These are phyloP conservation scores for Teunomyces lycoperdinae DNA, from an alignment of 805 yeast species.

Conservation along the genomic window DNA sequence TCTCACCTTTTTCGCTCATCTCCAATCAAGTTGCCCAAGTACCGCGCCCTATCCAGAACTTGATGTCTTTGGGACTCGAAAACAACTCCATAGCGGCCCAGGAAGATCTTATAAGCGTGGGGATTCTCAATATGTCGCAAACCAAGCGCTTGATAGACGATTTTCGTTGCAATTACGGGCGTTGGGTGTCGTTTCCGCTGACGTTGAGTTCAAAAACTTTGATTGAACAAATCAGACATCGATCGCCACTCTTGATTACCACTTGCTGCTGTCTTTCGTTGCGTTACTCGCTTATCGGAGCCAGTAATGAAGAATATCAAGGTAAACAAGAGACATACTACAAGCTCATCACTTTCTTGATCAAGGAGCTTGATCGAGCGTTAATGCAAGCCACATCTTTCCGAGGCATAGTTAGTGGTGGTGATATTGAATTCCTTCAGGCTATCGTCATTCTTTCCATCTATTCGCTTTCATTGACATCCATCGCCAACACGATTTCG, in stretches of 20 bases:
- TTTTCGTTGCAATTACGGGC: constrained; percentile 66
- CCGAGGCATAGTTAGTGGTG: constrained; percentile 14
- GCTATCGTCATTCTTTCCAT: constrained; percentile 63
- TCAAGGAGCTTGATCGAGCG: constrained; percentile 47
- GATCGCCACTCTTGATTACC: constrained; percentile 64
- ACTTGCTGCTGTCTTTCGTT: constrained; percentile 63
- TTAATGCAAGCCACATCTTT: constrained; percentile 32
- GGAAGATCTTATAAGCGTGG: constrained; percentile 50
- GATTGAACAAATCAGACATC: constrained; percentile 44
- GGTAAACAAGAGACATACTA: constrained; percentile 36
- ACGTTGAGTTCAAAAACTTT: constrained; percentile 46
- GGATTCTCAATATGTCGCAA: constrained; percentile 47
- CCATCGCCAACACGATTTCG: constrained; percentile 23
- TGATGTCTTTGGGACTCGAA: constrained; percentile 12
- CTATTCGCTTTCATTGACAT: constrained; percentile 60
- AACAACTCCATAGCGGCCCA: constrained; percentile 6
- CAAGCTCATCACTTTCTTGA: constrained; percentile 43
- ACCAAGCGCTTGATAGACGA: constrained; percentile 50
- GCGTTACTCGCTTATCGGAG: constrained; percentile 41
- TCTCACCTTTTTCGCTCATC: constrained; percentile 46
- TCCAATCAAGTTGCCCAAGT: constrained; percentile 28
- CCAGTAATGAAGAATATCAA: constrained; percentile 5
- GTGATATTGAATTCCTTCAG: constrained; percentile 60
- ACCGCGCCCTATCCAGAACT: constrained; percentile 36
- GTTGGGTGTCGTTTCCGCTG: constrained; percentile 75